These are phyloP conservation scores for Exophiala spinifera DNA, from an alignment of 2,329 filamentous ascomycete genomes.

Conservation along the genomic window DNA sequence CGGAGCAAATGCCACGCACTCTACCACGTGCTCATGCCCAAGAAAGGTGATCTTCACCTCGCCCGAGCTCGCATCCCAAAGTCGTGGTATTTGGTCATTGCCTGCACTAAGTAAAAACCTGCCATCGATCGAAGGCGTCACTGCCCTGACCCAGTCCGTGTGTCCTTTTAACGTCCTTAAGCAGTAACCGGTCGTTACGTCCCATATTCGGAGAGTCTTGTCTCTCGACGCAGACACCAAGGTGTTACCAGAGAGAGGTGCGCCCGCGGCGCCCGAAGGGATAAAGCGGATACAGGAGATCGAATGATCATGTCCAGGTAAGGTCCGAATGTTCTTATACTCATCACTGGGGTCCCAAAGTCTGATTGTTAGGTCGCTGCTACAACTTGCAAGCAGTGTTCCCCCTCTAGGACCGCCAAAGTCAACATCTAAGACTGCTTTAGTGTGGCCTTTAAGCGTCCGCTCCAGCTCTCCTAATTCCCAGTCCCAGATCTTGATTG, in stretches of 20 bases:
- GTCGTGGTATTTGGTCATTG: constrained; percentile 73
- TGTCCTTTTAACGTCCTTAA: constrained; percentile 86
- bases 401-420: constrained; percentile 81
- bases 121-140: constrained; percentile 77
- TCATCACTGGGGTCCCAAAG: constrained; percentile 89
- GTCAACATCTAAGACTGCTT: constrained; percentile 81
- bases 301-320: constrained; percentile 88
- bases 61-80: constrained; percentile 78
- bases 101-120: constrained; percentile 78
- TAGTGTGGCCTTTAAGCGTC: constrained; percentile 89
- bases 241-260: constrained; percentile 76
- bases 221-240: constrained; percentile 84
- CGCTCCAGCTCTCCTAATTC: constrained; percentile 85
- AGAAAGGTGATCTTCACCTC: constrained; percentile 77
- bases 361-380: constrained; percentile 87
- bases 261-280: constrained; percentile 74
- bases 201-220: constrained; percentile 83
- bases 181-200: constrained; percentile 88
- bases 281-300: constrained; percentile 87
- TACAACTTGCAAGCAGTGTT: constrained; percentile 78
- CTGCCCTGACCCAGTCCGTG: constrained; percentile 85
- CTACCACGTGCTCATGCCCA: constrained; percentile 81
- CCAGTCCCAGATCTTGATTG: constrained; percentile 98
- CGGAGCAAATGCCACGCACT: constrained; percentile 85
- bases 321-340: constrained; percentile 90